Conservation (phyloP, 768 basidiomycete genomes). For the Boletus rubescentipes region DNA sequence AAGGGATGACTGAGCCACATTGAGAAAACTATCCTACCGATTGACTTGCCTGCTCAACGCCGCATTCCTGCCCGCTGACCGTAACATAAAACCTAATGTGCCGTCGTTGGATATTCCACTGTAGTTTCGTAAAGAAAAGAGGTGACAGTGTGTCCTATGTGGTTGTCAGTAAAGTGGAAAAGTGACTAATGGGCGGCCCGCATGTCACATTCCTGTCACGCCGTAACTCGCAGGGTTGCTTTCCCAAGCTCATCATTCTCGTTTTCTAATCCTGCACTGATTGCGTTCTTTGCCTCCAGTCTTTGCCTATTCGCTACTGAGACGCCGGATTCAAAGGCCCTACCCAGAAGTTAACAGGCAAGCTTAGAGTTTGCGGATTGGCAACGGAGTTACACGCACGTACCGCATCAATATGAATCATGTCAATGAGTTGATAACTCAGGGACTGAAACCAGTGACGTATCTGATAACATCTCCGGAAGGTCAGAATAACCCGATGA, state of each 20-base stretch:
- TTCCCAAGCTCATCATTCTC: too few species aligned
- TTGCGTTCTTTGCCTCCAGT: too few species aligned
- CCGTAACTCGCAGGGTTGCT: background rate
- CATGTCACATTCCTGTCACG: conserved; percentile 15
- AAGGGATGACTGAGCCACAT: conserved; percentile 4
- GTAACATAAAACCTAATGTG: conserved; percentile 38
- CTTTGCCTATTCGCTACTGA: too few species aligned
- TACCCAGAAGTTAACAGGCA: too few species aligned
- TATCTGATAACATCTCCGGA: too few species aligned
- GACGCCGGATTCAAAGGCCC: too few species aligned
- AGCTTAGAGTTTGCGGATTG: too few species aligned
- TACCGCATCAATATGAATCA: too few species aligned
- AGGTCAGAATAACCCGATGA: too few species aligned
- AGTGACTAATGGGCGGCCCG: background rate
- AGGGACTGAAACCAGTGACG: too few species aligned
- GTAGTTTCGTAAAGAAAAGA: conserved; percentile 8
- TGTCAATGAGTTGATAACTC: too few species aligned
- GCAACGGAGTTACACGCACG: too few species aligned
- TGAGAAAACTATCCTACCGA: background rate
- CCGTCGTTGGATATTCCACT: conserved; percentile 6
- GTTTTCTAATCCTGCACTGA: background rate
- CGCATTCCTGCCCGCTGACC: conserved; percentile 37
- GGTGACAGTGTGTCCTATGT: background rate
- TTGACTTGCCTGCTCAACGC: conserved; percentile 38
- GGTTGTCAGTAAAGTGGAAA: background rate